phyloP scores from a whole-genome alignment of 2,329 filamentous ascomycete species.

The Blastomyces gilchristii region DNA sequence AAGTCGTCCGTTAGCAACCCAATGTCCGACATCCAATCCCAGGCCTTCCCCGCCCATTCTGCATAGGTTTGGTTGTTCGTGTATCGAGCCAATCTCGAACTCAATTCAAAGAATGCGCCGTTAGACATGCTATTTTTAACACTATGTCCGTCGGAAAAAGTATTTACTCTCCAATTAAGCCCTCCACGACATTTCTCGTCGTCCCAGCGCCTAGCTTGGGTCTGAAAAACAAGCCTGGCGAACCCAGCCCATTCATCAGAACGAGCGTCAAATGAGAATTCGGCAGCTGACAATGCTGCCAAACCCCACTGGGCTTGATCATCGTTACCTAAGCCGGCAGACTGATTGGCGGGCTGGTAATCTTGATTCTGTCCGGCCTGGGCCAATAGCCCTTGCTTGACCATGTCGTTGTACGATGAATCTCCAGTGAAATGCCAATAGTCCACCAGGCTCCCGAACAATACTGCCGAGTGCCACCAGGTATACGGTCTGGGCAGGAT shows the following conservation, averaged over 20 bases:
- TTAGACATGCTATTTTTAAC: constrained; percentile 81
- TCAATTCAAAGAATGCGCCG: constrained; percentile 72
- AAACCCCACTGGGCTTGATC: constrained; percentile 51
- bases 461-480: constrained; percentile 38
- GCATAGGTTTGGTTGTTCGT: constrained; percentile 57
- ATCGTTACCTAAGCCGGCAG: constrained; percentile 42
- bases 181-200: constrained; percentile 57
- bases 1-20: constrained; percentile 53
- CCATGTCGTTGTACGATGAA: constrained; percentile 30
- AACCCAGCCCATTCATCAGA: constrained; percentile 43
- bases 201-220: constrained; percentile 62
- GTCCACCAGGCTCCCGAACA: constrained; percentile 34
- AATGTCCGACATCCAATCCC: constrained; percentile 49
- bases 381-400: constrained; percentile 28
- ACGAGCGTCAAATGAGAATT: constrained; percentile 38
- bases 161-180: constrained; percentile 59
- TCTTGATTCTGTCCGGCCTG: constrained; percentile 30
- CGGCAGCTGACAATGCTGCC: constrained; percentile 47
- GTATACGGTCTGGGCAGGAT: constrained; percentile 41
- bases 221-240: constrained; percentile 61
- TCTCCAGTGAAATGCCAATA: constrained; percentile 38
- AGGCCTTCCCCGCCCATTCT: constrained; percentile 51
- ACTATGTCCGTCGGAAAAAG: constrained; percentile 57
- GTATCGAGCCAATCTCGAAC: constrained; percentile 59
- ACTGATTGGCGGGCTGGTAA: constrained; percentile 36